phyloP scores from a whole-genome alignment of 2,329 filamentous ascomycete genomes.

The Pseudogymnoascus sp. region DNA sequence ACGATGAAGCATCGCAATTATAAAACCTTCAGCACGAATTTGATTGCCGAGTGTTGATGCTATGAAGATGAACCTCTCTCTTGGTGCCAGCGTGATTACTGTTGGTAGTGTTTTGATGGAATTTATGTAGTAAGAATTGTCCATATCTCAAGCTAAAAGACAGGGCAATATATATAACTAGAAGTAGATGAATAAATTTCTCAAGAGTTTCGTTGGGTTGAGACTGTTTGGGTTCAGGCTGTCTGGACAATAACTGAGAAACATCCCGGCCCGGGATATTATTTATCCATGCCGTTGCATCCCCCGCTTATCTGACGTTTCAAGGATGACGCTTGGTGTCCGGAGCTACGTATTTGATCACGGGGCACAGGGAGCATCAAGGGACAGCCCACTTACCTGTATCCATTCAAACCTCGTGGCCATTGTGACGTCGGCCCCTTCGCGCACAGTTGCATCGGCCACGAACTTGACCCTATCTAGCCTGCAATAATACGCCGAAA shows the following conservation, averaged over 20 bases:
- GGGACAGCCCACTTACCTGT: neutral
- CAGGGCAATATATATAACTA: neutral
- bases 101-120: neutral
- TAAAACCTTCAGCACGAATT: neutral
- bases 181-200: neutral
- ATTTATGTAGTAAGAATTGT: neutral
- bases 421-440: neutral
- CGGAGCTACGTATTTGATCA: neutral
- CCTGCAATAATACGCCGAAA: neutral
- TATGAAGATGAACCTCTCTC: neutral
- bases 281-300: neutral
- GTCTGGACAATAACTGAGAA: neutral
- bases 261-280: neutral
- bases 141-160: neutral
- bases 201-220: neutral
- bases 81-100: neutral
- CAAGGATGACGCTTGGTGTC: slow-evolving; percentile 6
- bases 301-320: slow-evolving; percentile 1
- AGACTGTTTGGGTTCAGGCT: neutral
- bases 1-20: neutral
- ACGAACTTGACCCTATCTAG: neutral
- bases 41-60: neutral
- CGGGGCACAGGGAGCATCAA: neutral
- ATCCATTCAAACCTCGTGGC: neutral
- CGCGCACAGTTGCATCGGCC: neutral